Base-by-base conservation (phyloP, 2,329 filamentous ascomycete genomes). In the Fusarium chlamydosporum region DNA sequence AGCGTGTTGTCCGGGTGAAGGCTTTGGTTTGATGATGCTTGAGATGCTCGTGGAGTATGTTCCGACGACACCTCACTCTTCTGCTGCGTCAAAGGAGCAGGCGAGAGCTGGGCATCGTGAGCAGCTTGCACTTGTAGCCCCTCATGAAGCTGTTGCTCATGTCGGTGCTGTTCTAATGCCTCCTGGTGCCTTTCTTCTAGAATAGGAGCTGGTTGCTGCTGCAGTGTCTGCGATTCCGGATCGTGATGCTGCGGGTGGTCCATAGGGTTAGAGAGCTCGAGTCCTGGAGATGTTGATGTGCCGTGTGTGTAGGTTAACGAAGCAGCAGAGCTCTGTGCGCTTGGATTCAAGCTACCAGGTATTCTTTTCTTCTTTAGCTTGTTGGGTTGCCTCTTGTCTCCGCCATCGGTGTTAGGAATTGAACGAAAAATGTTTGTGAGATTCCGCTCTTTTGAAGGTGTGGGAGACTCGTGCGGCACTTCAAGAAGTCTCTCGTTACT, bases 301-400 rank as follows among this genome's bases (percentile, higher is more conserved):
- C 80, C 76, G 42, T 78, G 77, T 41, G 58, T 61, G 41, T 83
- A 79, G 7, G 82, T 77, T 16, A 97, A 82, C 9, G 94, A 97
- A 16, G 92, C 88, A 8, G 88, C 91, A 16, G 96, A 98, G 76
- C 94, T 97, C 68, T 97, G 94, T 0, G 95, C 94, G 76, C 95
- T 97, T 20, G 90, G 91, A 72, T 93, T 94, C 23, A 91, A 81
- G 74, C 92, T 93, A 41, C 89, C 90, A 0, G 92, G 90, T 56
- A 92, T 83, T 67, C 90, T 86, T 79, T 93, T 97, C 83, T 98
- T 98, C 78, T 91, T 92, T 52, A 99, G 82, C 79, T 97, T 97
- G 75, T 97, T 97, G 0, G 94, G 93, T 76, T 91, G 91, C 45
- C 92, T 88, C 72, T 86, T 89, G 66, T 90, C 90, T 37, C 82